Base-by-base conservation (phyloP, 2,329 filamentous ascomycete genomes). In the Teratosphaeria gauchensis region DNA sequence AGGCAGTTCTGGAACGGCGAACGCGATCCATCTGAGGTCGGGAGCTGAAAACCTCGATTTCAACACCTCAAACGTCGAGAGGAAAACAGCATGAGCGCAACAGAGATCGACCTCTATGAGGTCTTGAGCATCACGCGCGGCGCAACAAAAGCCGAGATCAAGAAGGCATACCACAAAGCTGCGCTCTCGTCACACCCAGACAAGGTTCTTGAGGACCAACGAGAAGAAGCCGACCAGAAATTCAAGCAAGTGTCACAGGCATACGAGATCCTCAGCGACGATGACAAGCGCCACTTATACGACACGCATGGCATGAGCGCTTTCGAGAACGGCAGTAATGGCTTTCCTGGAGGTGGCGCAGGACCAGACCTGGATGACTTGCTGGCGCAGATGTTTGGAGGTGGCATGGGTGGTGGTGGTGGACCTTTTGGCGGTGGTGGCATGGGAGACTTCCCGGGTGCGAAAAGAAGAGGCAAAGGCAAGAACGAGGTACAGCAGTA, bases 261-360 rank as follows among this genome's bases (percentile, higher is more conserved):
- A 67, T 99, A 99, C 80, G 94, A 99, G 73, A 97, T 99, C 72
- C 90, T 99, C 58, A 88, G 85, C 76, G 92, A 99, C 80, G 92
- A 97, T 63, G 85, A 97, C 62, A 96, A 95, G 75, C 88, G 94
- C 69, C 82, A 89, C 58, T 77, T 95, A 62, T 99, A 99, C 78
- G 94, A 99, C 71, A 86, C 85, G 62, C 90, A 96, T 72, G 94
- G 94, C 77, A 96, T 97, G 92, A 84, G 89, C 51, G 94, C 92
- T 60, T 97, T 99, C 72, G 91, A 96, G 72, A 84, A 88, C 55
- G 85, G 84, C 57, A 56, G 42, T 52, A 82, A 84, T 59, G 86
- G 87, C 56, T 80, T 79, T 48, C 79, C 79, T 70, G 84, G 83
- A 24, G 86, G 84, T 19, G 79, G 74, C 54, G 81, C 80, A n/a